These are phyloP conservation scores for Umbelopsis ramanniana DNA, from an alignment of 192 early-diverging fungal genomes.

Conservation along the genomic window DNA sequence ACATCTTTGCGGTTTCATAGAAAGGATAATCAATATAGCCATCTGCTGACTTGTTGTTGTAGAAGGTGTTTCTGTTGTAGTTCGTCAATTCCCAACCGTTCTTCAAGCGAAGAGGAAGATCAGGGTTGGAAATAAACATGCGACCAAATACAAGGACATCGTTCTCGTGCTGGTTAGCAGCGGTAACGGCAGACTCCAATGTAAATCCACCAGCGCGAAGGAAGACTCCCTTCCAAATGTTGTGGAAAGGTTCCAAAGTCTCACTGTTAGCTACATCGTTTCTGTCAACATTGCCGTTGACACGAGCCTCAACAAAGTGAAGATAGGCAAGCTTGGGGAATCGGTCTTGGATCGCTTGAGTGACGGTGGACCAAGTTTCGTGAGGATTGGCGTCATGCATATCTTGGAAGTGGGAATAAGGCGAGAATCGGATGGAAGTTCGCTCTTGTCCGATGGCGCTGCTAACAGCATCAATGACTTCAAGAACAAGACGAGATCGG, in stretches of 20 bases:
- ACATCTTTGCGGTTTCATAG: constrained; percentile 6
- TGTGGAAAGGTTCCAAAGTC: constrained; percentile 27
- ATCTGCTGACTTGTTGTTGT: neutral
- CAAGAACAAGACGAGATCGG: constrained; percentile 72
- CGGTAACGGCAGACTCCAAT: constrained; percentile 8
- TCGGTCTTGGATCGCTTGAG: constrained; percentile 24
- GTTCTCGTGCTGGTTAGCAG: neutral
- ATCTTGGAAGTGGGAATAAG: constrained; percentile 35
- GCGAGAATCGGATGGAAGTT: constrained; percentile 29
- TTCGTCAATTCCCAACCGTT: constrained; percentile 22
- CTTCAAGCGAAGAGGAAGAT: constrained; percentile 30
- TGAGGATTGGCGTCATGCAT: constrained; percentile 34
- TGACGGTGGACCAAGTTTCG: constrained; percentile 34
- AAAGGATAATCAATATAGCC: constrained; percentile 34
- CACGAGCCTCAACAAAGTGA: constrained; percentile 33
- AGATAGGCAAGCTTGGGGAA: constrained; percentile 37
- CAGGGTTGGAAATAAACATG: constrained; percentile 30
- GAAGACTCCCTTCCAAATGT: constrained; percentile 35
- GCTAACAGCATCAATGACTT: constrained; percentile 63
- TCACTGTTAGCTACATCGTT: neutral
- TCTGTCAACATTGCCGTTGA: neutral
- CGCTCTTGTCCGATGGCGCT: constrained; percentile 61
- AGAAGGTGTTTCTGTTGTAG: constrained; percentile 28
- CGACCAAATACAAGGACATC: constrained; percentile 29
- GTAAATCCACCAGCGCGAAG: constrained; percentile 35